Base-by-base conservation (phyloP, 352 stramenopile species). In the Aphanomyces stellatus region DNA sequence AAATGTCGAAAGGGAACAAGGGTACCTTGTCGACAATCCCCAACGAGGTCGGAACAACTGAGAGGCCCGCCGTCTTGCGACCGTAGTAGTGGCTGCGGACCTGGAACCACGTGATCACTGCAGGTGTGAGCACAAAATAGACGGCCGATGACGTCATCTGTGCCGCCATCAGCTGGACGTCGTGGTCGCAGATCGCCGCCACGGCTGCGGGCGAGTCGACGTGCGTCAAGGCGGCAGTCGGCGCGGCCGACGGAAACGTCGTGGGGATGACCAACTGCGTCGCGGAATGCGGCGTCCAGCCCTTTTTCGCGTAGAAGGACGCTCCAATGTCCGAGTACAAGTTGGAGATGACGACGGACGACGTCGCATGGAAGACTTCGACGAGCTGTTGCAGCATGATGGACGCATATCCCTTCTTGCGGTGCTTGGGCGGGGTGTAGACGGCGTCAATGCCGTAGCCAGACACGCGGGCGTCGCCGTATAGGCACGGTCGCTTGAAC, bases 371-470 rank as follows among this genome's bases (percentile, higher is more conserved):
- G 8, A 63, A 22, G 33, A n/a, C 5, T 22, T 17, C 40, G 5
- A 37, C 13, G 24, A 63, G 19, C 6, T 33, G 33, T 10, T n/a
- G 8, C 3, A 63, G 55, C 55, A 51, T 51, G 33, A n/a, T 48
- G 4, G 55, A 27, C 55, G 55, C 55, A 51, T 63, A 63, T 33
- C 55, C 55, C 19, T 51, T 48, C 55, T 63, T 63, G 17, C 55
- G 55, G 19, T 63, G 55, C 55, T 48, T 8, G 10, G 8, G 31
- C 10, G 55, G 55, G 5, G 55, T 63, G 35, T 63, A 63, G 13
- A 63, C 55, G 0, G 55, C 48, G 8, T 34, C 55, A 49, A 63
- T 28, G 35, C 55, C 31, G 34, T 51, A 63, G n/a, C 55, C 40
- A 31, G 37, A 15, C n/a, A 63, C 25, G 11, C 25, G 25, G 5